Percentiles rank a stretch among this genome's conserved stretches.
phyloP scores from a whole-genome alignment of 2,329 filamentous ascomycete species.

The Cladosporium sp. region DNA sequence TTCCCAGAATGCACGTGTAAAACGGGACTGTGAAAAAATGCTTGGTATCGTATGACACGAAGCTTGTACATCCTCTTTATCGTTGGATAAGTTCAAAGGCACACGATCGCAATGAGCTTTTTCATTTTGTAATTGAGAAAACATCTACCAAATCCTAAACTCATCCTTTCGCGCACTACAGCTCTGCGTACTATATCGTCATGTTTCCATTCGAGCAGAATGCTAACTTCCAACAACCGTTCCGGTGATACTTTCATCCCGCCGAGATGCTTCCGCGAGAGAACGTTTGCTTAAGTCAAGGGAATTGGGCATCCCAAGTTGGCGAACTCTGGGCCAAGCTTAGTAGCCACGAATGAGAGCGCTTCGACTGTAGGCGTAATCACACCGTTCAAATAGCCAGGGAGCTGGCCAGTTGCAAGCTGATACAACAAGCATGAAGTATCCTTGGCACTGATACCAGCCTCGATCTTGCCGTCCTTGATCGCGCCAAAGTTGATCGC shows the following conservation, averaged over 20 bases:
- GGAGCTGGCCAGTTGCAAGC: constrained; percentile 41
- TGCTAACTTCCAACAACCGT: too few species aligned
- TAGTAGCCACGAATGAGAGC: constrained; percentile 34
- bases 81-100: too few species aligned
- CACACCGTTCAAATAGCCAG: constrained; percentile 39
- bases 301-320: constrained; percentile 42
- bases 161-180: too few species aligned
- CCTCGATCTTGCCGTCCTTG: constrained; percentile 39
- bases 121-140: too few species aligned
- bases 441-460: constrained; percentile 30
- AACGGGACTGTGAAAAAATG: too few species aligned
- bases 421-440: constrained; percentile 48
- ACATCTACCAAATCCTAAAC: background rate
- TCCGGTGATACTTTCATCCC: background rate
- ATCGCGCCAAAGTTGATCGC: constrained; percentile 42
- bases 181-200: too few species aligned
- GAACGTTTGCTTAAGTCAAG: constrained; percentile 11
- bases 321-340: constrained; percentile 34
- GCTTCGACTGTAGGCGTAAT: constrained; percentile 40
- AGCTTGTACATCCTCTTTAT: too few species aligned
- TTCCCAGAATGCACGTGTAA: too few species aligned
- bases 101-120: too few species aligned
- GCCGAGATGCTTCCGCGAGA: too few species aligned
- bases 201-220: background rate
- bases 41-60: too few species aligned